Evolutionary conservation across 2,329 filamentous ascomycete genomes (phyloP), one percentile per base, ranked within the genome.

Genomic region (Lachnellula occidentalis): DNA sequence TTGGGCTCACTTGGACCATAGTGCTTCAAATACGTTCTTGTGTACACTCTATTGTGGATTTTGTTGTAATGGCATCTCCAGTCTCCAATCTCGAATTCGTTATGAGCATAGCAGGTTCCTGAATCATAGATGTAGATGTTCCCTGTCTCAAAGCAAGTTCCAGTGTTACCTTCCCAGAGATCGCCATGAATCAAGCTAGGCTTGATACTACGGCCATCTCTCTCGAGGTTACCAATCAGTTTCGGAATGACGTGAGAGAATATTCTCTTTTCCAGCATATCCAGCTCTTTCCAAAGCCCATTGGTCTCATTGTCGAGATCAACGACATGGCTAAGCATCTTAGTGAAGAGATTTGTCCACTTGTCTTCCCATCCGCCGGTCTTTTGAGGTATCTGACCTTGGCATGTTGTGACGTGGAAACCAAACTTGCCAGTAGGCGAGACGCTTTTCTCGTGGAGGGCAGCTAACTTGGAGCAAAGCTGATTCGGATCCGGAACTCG

Each of bases 291-390:
- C 49, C 50, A 53, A 14, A 43, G 7, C 15, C 54, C 52, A 19
- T 59, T 57, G 41, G 27, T 37, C 34, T 57, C 15, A 5, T 15
- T n/a, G 14, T 58, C 50, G 27, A 54, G 15, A 41, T 53, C 17
- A 5, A 51, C 34, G 4, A 45, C 15, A 27, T 37, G 12, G 12
- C 31, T 17, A 2, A 60, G 45, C 14, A 56, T 31, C 27, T 67
- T 64, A 0, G 54, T 43, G 48, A 70, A 73, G 55, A 69, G 72
- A 0, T 42, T 51, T 56, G 72, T 64, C 73, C 71, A 75, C 15
- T 61, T 70, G n/a, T 66, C 54, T 5, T 56, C 57, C 72, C 71
- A 74, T 4, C 56, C 63, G 36, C 68, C 70, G 17, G 70, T 55
- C 54, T 31, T 31, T 31, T 72, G 70, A 1, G 69, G 69, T 2